Conservation (phyloP, 2,329 filamentous ascomycete species). For the Colletotrichum karsti region DNA sequence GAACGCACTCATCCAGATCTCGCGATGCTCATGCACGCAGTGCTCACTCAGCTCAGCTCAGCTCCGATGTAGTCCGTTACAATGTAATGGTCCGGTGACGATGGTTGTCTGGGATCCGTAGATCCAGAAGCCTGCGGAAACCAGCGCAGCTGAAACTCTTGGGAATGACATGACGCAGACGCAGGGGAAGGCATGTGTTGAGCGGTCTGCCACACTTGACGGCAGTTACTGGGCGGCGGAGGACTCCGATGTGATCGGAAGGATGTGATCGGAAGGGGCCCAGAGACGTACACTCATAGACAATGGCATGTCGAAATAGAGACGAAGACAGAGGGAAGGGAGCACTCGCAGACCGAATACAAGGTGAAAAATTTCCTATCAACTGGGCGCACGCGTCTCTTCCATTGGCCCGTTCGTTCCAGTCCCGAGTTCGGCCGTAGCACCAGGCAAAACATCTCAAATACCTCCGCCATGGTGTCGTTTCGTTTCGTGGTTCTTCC, state of each 20-base stretch:
- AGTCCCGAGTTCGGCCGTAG: not conserved
- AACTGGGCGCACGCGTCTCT: not conserved
- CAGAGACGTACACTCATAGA: not conserved
- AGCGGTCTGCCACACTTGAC: not conserved
- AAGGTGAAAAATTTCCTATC: not conserved
- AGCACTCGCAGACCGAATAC: not conserved
- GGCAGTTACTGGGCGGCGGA: not conserved
- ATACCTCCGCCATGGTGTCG: not conserved
- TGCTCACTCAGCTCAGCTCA: no score
- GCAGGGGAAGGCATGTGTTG: not conserved
- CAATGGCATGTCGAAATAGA: not conserved
- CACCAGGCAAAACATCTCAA: not conserved
- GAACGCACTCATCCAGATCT: no score
- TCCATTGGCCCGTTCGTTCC: not conserved
- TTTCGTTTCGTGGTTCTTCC: no score
- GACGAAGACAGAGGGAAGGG: not conserved
- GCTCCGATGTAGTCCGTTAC: no score
- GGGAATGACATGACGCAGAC: not conserved
- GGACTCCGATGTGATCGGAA: not conserved
- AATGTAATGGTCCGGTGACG: no score
- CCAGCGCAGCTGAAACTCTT: not conserved
- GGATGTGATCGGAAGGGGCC: no score
- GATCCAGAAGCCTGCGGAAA: not conserved
- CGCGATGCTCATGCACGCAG: no score
- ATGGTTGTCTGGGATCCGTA: no score